Evolutionary conservation across 305 asterid genomes (phyloP), one percentile per base, ranked within the genome.

Genomic region (Fraxinus xanthoxyloides): DNA sequence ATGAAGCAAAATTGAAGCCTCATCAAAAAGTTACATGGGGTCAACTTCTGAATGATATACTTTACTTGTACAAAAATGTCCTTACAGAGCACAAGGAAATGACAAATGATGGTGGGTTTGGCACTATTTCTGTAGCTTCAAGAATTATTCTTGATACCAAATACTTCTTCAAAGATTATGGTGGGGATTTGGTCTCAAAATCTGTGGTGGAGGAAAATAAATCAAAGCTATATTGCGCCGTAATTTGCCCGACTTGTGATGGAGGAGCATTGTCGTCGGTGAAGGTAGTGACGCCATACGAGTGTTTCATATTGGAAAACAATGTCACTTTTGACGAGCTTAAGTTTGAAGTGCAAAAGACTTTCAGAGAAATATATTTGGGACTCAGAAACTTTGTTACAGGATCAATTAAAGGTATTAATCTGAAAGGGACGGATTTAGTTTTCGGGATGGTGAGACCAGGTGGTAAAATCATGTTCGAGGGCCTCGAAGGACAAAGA

Each of bases 111-210:
- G 90, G 86, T 5, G 83, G 80, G 0, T 31, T 87, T 10, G 83
- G 87, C 24, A 82, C 89, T 12, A 87, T 93, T n/a, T 84, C 87
- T 0, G 30, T 90, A 72, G 94, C 98, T 34, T 88, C 98, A 8
- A 88, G 95, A 83, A 87, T 92, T 32, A 92, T 96, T 61, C 89
- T 96, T 28, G 98, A 94, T 85, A 79, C 92, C 3, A 93, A 94
- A 80, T 86, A 88, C 81, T 82, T 93, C 13, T 80, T 88, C 56
- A 96, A 93, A 75, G 92, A 94, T 21, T 96, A 89, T 73, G 13
- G 78, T 17, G 72, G 54, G 15, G 82, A 77, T 7, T 24, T 82
- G 10, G 34, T 15, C 51, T 19, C 77, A 31, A 81, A 59, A 3
- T 84, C 73, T 24, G 87, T 85, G 7, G n/a, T n/a, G n/a, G n/a